Conservation (phyloP, 2,329 filamentous ascomycete species). For the Xylaria sp. region DNA sequence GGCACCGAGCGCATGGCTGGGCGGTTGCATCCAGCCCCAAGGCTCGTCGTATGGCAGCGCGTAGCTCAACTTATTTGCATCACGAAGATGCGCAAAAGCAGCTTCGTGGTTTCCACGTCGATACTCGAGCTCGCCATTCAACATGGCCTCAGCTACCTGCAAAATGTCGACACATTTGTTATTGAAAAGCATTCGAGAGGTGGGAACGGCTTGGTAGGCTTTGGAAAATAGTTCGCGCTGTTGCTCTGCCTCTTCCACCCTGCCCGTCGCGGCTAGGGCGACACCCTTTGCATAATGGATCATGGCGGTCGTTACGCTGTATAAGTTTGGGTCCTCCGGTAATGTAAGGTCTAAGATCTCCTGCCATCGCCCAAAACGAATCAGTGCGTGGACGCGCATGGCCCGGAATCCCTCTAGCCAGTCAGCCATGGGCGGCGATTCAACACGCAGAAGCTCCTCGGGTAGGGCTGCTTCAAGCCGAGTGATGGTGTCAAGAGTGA, state of each 20-base stretch:
- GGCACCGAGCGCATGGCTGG: constrained; percentile 75
- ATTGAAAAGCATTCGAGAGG: constrained; percentile 73
- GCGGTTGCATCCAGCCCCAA: constrained; percentile 83
- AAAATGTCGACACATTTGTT: constrained; percentile 73
- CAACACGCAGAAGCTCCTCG: constrained; percentile 69
- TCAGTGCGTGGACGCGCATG: constrained; percentile 73
- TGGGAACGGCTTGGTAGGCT: constrained; percentile 63
- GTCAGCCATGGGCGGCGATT: constrained; percentile 79
- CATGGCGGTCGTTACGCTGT: constrained; percentile 76
- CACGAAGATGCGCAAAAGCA: constrained; percentile 69
- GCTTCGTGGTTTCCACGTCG: constrained; percentile 65
- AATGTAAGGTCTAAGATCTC: constrained; percentile 68
- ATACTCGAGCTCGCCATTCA: constrained; percentile 79
- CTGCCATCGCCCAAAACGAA: constrained; percentile 79
- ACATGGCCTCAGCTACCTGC: constrained; percentile 70
- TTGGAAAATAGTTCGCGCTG: constrained; percentile 62
- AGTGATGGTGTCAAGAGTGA: constrained; percentile 69
- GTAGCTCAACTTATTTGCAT: constrained; percentile 69
- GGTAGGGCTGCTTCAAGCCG: constrained; percentile 71
- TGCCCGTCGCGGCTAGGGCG: constrained; percentile 68
- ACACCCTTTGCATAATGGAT: constrained; percentile 74
- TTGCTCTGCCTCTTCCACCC: constrained; percentile 63
- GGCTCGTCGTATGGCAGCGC: constrained; percentile 76
- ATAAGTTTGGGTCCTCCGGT: constrained; percentile 68
- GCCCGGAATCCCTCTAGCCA: constrained; percentile 78